These are phyloP conservation scores for Aspergillus incahuasiensis DNA, from an alignment of 495 filamentous ascomycete genomes.

Conservation along the genomic window DNA sequence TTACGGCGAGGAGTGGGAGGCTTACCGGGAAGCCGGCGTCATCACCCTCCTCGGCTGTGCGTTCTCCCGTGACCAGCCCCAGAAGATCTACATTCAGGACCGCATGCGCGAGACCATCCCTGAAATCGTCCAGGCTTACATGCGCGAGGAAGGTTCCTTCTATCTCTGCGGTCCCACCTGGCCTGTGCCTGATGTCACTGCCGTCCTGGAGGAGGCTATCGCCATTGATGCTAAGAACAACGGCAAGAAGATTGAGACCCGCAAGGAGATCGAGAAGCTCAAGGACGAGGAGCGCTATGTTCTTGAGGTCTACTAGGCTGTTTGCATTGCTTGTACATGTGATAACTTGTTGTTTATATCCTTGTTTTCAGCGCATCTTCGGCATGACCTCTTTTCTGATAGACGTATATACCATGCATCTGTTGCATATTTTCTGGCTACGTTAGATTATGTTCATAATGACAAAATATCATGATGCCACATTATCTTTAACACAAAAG, in stretches of 20 bases:
- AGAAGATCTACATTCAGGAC: slow-evolving; percentile 99
- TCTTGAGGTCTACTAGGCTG: slow-evolving; percentile 80
- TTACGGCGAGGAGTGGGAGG: slow-evolving; percentile 99
- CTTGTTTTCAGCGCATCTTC: slow-evolving; percentile 26
- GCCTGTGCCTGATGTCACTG: slow-evolving; percentile 98
- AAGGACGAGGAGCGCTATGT: slow-evolving; percentile 95
- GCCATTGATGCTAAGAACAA: slow-evolving; percentile 61
- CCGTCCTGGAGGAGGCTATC: slow-evolving; percentile 89
- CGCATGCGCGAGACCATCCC: slow-evolving; percentile 83
- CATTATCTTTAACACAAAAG: too few relatives aligned
- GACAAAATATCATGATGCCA: neutral
- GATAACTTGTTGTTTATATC: slow-evolving; percentile 20
- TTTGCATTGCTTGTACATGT: slow-evolving; percentile 16
- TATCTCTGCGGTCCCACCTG: slow-evolving; percentile 97
- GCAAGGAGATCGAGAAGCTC: slow-evolving; percentile 90
- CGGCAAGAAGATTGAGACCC: slow-evolving; percentile 78
- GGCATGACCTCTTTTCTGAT: slow-evolving; percentile 3
- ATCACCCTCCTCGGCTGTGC: slow-evolving; percentile 91
- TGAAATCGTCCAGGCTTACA: slow-evolving; percentile 87
- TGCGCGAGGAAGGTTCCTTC: slow-evolving; percentile 83
- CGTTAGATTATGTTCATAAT: neutral
- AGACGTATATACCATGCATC: slow-evolving; percentile 8
- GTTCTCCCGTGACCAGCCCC: slow-evolving; percentile 91
- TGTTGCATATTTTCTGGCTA: neutral
- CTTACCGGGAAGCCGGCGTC: slow-evolving; percentile 90